phyloP scores from a whole-genome alignment of 768 basidiomycete genomes.

The Boletus eberwhitei region DNA sequence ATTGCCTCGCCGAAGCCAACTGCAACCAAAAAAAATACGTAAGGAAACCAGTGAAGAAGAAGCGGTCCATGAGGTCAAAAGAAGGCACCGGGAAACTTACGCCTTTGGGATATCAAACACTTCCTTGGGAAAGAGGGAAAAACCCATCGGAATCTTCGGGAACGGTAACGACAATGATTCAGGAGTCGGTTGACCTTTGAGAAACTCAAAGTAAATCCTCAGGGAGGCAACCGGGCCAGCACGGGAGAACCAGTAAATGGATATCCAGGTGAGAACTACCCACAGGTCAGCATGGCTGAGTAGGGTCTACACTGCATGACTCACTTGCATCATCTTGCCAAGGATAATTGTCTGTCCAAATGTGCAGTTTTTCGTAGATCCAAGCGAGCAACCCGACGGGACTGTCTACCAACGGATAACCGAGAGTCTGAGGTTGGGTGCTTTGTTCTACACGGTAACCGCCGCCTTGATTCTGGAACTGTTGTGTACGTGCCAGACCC shows the following conservation, averaged over 20 bases:
- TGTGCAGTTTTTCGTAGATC: conserved; percentile 51
- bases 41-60: background rate
- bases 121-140: conserved; percentile 54
- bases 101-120: conserved; percentile 34
- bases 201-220: conserved; percentile 55
- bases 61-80: too few relatives aligned
- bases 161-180: fast-evolving
- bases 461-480: conserved; percentile 19
- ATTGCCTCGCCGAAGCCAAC: conserved; percentile 41
- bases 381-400: conserved; percentile 52
- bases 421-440: conserved; percentile 52
- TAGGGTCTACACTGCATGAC: background rate
- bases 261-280: conserved; percentile 58
- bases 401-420: conserved; percentile 54
- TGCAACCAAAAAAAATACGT: conserved; percentile 15
- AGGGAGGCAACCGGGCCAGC: conserved; percentile 55
- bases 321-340: conserved; percentile 59
- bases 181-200: background rate
- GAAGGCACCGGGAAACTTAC: conserved; percentile 26
- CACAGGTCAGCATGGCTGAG: background rate
- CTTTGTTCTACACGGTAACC: conserved; percentile 34
- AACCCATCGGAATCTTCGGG: conserved; percentile 41
- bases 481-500: conserved; percentile 15
- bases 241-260: conserved; percentile 56
- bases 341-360: conserved; percentile 49